Evolutionary conservation across 306 rosid species (phyloP), one percentile per base, ranked within the genome.

Genomic region (Carpinus fangiana): DNA sequence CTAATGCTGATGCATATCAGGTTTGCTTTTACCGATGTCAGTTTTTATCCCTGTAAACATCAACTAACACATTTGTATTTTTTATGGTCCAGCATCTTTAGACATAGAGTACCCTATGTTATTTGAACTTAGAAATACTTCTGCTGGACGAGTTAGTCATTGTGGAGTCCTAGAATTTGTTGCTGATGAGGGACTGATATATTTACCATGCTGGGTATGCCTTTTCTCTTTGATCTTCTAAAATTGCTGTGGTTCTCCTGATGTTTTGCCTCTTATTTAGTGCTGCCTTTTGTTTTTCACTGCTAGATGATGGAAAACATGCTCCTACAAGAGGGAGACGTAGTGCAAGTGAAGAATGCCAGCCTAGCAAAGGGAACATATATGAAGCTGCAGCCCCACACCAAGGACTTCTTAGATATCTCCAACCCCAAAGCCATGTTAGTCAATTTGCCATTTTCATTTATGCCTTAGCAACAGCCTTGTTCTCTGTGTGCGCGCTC

Each of bases 301-400:
- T 53, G 34, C 61, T 72, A 86, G 88, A 89, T 87, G 93, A 89
- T 89, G 93, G 72, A 87, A 74, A 86, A 87, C 76, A 82, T 84
- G 88, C 82, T 84, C 20, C 79, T 89, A 8, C 82, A 78, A 73
- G 90, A 88, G 73, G 90, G 88, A 71, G 88, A 79, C 52, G 4
- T 36, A 34, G 86, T 86, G 66, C 45, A 36, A 55, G 83, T 89
- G 78, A 89, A 70, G 81, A 89, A 46, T 78, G 62, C 75, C 53
- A 70, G 76, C 75, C 76, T 89, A 12, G 79, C 61, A 0, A 83
- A 78, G 78, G 93, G 84, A 78, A 80, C 72, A 8, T 87, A 68
- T 73, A 83, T 83, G 81, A 89, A 87, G 85, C 66, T 89, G 79
- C 91, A 89, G 61, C 93, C 91, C 57, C 92, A 82, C 86, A 89